phyloP scores from a whole-genome alignment of 768 basidiomycete species.

The Kwoniella mangroviensis region DNA sequence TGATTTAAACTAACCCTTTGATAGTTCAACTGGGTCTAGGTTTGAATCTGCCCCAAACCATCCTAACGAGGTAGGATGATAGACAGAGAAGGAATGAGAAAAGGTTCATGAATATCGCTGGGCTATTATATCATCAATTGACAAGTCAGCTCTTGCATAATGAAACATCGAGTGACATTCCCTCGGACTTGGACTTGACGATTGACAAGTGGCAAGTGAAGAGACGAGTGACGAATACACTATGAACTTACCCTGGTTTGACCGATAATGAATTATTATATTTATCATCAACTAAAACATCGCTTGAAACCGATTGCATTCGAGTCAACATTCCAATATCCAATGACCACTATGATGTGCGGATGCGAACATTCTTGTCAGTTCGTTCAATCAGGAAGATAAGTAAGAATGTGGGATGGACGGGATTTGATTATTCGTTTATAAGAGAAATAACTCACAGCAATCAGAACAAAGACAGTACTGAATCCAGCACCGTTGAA shows the following conservation, averaged over 20 bases:
- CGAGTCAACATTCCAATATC: slow-evolving; percentile 26
- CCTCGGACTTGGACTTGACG: too few species aligned
- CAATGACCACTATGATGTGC: slow-evolving; percentile 21
- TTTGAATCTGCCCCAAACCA: slow-evolving; percentile 26
- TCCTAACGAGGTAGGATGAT: slow-evolving; percentile 25
- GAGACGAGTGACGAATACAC: too few species aligned
- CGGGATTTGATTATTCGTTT: background rate
- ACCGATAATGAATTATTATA: background rate
- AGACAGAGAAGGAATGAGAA: slow-evolving; percentile 36
- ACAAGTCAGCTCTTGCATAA: background rate
- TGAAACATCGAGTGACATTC: too few species aligned
- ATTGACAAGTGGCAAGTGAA: too few species aligned
- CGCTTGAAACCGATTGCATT: background rate
- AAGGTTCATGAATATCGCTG: slow-evolving; percentile 40
- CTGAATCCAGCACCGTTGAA: slow-evolving; percentile 27
- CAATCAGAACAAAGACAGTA: slow-evolving; percentile 32
- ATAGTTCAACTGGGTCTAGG: slow-evolving; percentile 45
- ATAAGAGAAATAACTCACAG: slow-evolving; percentile 30
- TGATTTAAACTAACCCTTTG: slow-evolving; percentile 24
- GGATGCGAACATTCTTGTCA: too few species aligned
- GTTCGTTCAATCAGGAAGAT: background rate
- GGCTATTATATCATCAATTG: slow-evolving; percentile 11
- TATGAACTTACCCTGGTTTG: slow-evolving; percentile 17
- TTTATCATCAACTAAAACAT: background rate
- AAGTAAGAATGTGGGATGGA: background rate